A percentile compares a stretch with the other conserved stretches of the same genome.
phyloP scores from a whole-genome alignment of 148 eudicot species.

The Mesembryanthemum crystallinum region DNA sequence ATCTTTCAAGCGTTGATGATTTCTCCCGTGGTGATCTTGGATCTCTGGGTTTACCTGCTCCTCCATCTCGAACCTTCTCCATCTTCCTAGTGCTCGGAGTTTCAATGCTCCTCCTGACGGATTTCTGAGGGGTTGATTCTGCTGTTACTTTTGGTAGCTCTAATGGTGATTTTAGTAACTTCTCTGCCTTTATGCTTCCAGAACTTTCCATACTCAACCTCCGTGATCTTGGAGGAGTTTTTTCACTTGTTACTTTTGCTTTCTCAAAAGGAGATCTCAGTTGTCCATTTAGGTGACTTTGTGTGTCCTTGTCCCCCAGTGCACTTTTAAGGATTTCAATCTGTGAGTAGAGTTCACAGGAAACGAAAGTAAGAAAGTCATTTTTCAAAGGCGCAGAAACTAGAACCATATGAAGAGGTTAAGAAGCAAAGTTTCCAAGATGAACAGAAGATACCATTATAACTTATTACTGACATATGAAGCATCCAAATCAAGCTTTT shows the following conservation, averaged over 20 bases:
- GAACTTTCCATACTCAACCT: conserved; percentile 32
- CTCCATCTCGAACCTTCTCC: neutral
- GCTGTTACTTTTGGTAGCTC: conserved; percentile 28
- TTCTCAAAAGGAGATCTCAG: conserved; percentile 38
- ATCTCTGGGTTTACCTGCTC: conserved; percentile 14
- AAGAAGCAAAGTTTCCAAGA: neutral
- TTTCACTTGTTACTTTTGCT: conserved; percentile 18
- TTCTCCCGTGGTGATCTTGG: conserved; percentile 22
- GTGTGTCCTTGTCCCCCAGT: conserved; percentile 43
- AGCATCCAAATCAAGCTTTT: neutral
- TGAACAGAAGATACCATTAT: too few species aligned
- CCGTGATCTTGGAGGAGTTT: conserved; percentile 29
- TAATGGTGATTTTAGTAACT: conserved; percentile 29
- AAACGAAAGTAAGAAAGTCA: neutral
- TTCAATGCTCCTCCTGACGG: conserved; percentile 42
- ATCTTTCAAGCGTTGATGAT: conserved; percentile 2
- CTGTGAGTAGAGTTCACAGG: conserved; percentile 35
- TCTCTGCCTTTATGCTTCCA: conserved; percentile 7
- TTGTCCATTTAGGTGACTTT: conserved; percentile 30
- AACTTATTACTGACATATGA: neutral
- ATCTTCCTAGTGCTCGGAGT: conserved; percentile 20
- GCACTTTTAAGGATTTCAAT: conserved; percentile 68
- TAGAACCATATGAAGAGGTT: neutral
- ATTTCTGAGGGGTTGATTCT: conserved; percentile 40
- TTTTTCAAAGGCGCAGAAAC: neutral